These are phyloP conservation scores for Lachancea sp. DNA, from an alignment of 805 yeast species.

Conservation along the genomic window DNA sequence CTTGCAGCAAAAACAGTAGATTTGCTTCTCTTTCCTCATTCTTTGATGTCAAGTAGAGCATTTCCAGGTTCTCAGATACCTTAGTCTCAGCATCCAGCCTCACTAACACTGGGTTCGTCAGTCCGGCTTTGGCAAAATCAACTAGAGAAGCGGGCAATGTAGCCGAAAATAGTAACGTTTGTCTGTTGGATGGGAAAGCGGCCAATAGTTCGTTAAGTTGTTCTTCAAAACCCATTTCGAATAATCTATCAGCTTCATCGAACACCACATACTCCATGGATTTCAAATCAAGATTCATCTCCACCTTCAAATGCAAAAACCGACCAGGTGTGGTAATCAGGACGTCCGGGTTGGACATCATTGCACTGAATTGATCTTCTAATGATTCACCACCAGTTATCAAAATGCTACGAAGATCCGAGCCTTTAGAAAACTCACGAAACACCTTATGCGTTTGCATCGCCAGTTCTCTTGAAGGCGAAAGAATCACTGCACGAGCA, in stretches of 20 bases:
- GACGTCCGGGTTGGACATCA: slow-evolving; percentile 93
- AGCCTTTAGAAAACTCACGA: slow-evolving; percentile 78
- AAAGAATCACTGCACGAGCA: slow-evolving; percentile 76
- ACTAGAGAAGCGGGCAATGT: slow-evolving; percentile 88
- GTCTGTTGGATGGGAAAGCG: slow-evolving; percentile 74
- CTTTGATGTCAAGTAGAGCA: slow-evolving; percentile 79
- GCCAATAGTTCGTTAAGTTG: slow-evolving; percentile 86
- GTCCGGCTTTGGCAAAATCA: slow-evolving; percentile 96
- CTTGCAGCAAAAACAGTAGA: slow-evolving; percentile 67
- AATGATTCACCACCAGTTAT: slow-evolving; percentile 98
- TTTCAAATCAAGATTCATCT: slow-evolving; percentile 81
- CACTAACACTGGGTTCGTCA: slow-evolving; percentile 84
- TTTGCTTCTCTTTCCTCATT: slow-evolving; percentile 87
- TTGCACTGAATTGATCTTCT: slow-evolving; percentile 88
- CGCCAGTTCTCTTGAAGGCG: slow-evolving; percentile 96
- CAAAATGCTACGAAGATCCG: slow-evolving; percentile 72
- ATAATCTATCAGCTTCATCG: slow-evolving; percentile 95
- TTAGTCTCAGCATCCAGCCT: slow-evolving; percentile 90
- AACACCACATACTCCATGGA: slow-evolving; percentile 86
- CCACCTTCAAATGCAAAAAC: slow-evolving; percentile 89
- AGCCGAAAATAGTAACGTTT: slow-evolving; percentile 87
- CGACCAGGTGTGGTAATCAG: slow-evolving; percentile 97
- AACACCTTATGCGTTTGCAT: slow-evolving; percentile 84
- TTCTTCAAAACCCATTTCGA: slow-evolving; percentile 94
- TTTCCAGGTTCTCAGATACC: slow-evolving; percentile 82